Conservation (phyloP, 2,329 filamentous ascomycete species). For the Dactylellina haptotyla region DNA sequence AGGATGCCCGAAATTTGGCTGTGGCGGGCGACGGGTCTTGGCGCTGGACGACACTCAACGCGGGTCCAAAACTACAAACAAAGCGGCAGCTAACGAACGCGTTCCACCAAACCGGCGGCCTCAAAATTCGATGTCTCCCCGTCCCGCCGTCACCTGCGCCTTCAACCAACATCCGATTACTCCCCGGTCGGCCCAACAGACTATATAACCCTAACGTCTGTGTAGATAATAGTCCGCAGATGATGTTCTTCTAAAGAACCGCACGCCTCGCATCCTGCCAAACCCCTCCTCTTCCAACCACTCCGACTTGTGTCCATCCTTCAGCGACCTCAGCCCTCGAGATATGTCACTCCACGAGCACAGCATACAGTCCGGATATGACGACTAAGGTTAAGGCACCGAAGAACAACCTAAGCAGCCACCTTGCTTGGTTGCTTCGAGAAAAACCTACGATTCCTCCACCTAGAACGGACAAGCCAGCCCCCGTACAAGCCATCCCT, state of each 20-base stretch:
- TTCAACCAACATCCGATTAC: neutral
- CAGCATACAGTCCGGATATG: constrained; percentile 31
- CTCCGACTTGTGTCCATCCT: neutral
- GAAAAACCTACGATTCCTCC: constrained; percentile 49
- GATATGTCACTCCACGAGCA: constrained; percentile 32
- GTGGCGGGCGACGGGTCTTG: constrained; percentile 16
- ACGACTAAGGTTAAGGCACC: constrained; percentile 48
- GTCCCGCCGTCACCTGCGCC: constrained; percentile 1
- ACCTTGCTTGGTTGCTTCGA: constrained; percentile 54
- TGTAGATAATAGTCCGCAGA: neutral
- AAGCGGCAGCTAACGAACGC: constrained; percentile 45
- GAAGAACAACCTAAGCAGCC: constrained; percentile 53
- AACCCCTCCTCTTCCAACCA: constrained; percentile 9
- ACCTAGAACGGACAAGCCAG: constrained; percentile 30
- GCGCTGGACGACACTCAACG: constrained; percentile 42
- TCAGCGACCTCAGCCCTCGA: constrained; percentile 3
- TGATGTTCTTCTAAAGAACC: constrained; percentile 4
- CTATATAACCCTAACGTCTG: constrained; percentile 24
- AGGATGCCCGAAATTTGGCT: constrained; percentile 30
- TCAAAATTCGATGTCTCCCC: constrained; percentile 36
- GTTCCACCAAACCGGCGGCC: constrained; percentile 13
- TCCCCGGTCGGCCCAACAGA: neutral
- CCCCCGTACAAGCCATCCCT: constrained; percentile 23
- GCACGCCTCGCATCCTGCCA: too few relatives aligned
- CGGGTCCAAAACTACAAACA: constrained; percentile 49